phyloP scores from a whole-genome alignment of 345 rosid species.

The Eucalyptus victrix region DNA sequence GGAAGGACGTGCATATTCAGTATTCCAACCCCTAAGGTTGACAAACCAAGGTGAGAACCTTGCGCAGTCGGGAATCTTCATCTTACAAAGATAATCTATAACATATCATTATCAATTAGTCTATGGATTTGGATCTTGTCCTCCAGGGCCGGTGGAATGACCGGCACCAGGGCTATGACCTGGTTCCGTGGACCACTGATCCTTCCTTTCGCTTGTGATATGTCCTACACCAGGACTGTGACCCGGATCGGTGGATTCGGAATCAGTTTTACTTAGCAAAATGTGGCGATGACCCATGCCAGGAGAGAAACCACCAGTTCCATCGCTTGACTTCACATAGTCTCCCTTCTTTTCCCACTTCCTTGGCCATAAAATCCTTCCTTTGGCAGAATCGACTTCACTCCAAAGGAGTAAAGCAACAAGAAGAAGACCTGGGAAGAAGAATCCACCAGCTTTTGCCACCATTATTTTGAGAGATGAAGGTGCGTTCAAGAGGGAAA shows the following conservation, averaged over 20 bases:
- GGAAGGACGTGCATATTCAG: neutral
- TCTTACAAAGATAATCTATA: neutral
- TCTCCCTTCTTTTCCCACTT: neutral
- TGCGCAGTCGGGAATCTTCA: neutral
- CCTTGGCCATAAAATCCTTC: neutral
- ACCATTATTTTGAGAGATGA: neutral
- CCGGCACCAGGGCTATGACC: slow-evolving; percentile 59
- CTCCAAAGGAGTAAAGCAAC: neutral
- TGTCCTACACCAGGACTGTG: neutral
- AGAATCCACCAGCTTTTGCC: neutral
- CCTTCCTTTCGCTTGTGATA: neutral
- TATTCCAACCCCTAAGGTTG: neutral
- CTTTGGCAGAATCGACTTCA: neutral
- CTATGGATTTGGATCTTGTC: neutral
- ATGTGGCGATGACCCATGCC: neutral
- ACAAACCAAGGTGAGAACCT: neutral
- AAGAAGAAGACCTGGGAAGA: neutral
- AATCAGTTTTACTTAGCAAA: neutral
- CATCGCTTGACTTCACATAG: neutral
- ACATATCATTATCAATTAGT: neutral
- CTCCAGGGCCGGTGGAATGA: slow-evolving; percentile 22
- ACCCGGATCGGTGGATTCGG: neutral
- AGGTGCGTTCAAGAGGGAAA: neutral
- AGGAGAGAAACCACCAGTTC: neutral
- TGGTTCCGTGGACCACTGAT: slow-evolving; percentile 33